Conservation (phyloP, 2,329 filamentous ascomycete species). For the Graphium sp. region DNA sequence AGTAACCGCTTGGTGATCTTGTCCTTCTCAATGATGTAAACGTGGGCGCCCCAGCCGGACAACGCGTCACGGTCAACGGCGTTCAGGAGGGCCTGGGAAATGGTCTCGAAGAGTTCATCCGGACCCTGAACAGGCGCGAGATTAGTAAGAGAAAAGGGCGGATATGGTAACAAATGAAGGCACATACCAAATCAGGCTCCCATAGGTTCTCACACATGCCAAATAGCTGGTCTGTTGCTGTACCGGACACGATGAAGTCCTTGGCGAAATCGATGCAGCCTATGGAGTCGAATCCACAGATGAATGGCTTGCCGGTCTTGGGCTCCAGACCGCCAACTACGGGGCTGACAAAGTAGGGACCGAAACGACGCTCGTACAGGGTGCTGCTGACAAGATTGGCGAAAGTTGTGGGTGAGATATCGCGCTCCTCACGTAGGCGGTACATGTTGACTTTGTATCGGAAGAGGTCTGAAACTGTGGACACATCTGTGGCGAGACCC, state of each 20-base stretch:
- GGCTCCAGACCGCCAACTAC: conserved; percentile 91
- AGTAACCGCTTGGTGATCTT: conserved; percentile 98
- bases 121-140: conserved; percentile 40
- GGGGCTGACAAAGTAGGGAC: conserved; percentile 88
- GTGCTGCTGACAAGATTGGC: conserved; percentile 85
- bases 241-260: conserved; percentile 97
- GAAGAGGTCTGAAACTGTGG: conserved; percentile 90
- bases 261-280: conserved; percentile 99
- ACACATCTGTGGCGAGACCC: conserved; percentile 88
- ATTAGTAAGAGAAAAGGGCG: conserved; percentile 2
- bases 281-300: conserved; percentile 98
- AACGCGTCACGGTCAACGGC: conserved; percentile 93
- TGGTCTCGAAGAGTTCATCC: conserved; percentile 94
- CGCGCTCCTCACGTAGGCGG: conserved; percentile 90
- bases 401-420: conserved; percentile 88
- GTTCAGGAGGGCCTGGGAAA: conserved; percentile 89
- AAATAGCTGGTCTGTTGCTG: conserved; percentile 92
- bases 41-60: conserved; percentile 94
- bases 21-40: conserved; percentile 99
- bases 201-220: conserved; percentile 96
- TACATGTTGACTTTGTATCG: conserved; percentile 99
- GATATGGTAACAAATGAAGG: conserved; percentile 2
- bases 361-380: conserved; percentile 91
- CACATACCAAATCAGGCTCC: conserved; percentile 85
- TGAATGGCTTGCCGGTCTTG: conserved; percentile 88